A percentile compares a stretch with the other conserved stretches of the same genome.
These are phyloP conservation scores for Penicillium bovifimosum DNA, from an alignment of 495 filamentous ascomycete genomes.

Conservation along the genomic window DNA sequence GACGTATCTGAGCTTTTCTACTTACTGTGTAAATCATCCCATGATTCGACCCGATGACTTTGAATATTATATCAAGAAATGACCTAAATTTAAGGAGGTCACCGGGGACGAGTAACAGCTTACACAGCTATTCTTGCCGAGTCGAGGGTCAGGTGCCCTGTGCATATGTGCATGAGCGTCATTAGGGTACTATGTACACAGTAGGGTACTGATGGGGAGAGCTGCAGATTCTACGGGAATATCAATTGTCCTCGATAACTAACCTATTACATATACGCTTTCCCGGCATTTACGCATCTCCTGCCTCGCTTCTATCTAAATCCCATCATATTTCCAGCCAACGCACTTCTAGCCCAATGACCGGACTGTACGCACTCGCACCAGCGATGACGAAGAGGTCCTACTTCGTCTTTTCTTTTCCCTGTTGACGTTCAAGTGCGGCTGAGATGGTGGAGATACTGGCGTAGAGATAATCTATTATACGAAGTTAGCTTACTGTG, in stretches of 20 bases:
- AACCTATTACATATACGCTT: background rate
- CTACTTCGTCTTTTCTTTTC: slow-evolving; percentile 33
- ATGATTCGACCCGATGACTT: background rate
- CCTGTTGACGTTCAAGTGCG: slow-evolving; percentile 37
- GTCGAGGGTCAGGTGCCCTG: slow-evolving; percentile 4
- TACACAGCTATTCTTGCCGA: background rate
- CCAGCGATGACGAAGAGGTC: slow-evolving; percentile 22
- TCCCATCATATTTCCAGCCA: background rate
- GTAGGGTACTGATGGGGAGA: background rate
- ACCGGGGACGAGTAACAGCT: background rate
- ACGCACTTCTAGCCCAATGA: slow-evolving; percentile 4
- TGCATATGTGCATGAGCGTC: background rate
- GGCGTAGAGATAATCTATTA: slow-evolving; percentile 47
- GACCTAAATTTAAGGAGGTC: background rate
- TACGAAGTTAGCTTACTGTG: slow-evolving; percentile 7
- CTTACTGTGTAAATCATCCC: background rate
- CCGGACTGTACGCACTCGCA: slow-evolving; percentile 1
- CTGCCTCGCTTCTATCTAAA: background rate
- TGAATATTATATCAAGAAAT: background rate
- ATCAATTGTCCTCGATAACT: too few relatives aligned
- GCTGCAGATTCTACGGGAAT: background rate
- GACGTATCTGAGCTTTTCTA: background rate
- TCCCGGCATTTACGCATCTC: background rate
- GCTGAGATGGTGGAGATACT: slow-evolving; percentile 45
- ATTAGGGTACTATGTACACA: too few relatives aligned